A percentile compares a stretch with the other conserved stretches of the same genome.
phyloP scores from a whole-genome alignment of 192 early-diverging fungal species.

The Dissophora ornata region DNA sequence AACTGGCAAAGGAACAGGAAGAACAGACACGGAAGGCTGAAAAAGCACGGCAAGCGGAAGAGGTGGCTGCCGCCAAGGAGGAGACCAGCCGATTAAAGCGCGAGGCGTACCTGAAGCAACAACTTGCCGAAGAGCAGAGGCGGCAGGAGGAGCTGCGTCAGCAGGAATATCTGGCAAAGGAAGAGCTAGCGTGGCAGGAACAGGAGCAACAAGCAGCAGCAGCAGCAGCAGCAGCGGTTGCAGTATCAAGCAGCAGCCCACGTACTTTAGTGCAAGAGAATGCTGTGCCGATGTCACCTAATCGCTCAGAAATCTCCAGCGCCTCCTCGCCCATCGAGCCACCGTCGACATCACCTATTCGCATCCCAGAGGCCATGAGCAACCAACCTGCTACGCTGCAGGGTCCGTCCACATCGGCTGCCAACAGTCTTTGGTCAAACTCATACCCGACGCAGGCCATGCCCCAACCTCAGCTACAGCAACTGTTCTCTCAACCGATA shows the following conservation, averaged over 20 bases:
- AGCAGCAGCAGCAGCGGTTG: background rate
- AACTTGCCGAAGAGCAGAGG: constrained; percentile 32
- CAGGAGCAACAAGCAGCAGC: constrained; percentile 5
- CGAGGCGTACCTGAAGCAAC: constrained; percentile 34
- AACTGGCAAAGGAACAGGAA: constrained; percentile 43
- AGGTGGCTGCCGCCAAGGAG: constrained; percentile 13
- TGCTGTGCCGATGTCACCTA: background rate
- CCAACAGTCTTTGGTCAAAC: constrained; percentile 21
- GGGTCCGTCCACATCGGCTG: constrained; percentile 1
- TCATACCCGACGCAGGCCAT: constrained; percentile 23
- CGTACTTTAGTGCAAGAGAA: background rate
- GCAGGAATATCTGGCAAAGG: constrained; percentile 37
- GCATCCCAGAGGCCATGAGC: background rate
- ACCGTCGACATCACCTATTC: constrained; percentile 7
- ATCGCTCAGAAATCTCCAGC: background rate
- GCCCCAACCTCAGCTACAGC: constrained; percentile 25
- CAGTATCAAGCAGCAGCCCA: constrained; percentile 1
- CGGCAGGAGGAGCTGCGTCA: constrained; percentile 42
- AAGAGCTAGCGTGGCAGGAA: constrained; percentile 31
- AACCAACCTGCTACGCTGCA: constrained; percentile 7
- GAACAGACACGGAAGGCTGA: constrained; percentile 11
- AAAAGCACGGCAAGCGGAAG: constrained; percentile 18
- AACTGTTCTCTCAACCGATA: constrained; percentile 20
- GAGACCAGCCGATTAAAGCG: constrained; percentile 32
- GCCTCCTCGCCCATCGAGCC: constrained; percentile 5